Conservation (phyloP, 1,139 yeast species). For the Meyerozyma elateridarum region DNA sequence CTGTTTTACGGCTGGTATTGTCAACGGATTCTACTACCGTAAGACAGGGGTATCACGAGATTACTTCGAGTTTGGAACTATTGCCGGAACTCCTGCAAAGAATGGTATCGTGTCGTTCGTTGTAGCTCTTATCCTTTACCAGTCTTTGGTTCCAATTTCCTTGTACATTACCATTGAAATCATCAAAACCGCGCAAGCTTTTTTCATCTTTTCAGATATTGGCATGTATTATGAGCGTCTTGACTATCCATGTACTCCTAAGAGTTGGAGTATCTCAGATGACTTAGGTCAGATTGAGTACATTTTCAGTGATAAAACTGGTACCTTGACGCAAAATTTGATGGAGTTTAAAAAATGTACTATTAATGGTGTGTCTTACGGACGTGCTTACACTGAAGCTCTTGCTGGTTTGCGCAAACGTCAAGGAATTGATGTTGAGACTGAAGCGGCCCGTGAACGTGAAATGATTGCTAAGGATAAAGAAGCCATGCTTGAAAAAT, state of each 20-base stretch:
- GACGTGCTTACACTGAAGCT: slow-evolving; percentile 61
- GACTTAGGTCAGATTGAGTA: slow-evolving; percentile 64
- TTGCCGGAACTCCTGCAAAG: slow-evolving; percentile 43
- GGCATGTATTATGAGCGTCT: slow-evolving; percentile 47
- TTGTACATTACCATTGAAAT: slow-evolving; percentile 57
- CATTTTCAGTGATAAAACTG: slow-evolving; percentile 58
- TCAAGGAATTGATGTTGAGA: slow-evolving; percentile 49
- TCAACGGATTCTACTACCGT: slow-evolving; percentile 74
- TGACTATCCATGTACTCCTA: slow-evolving; percentile 58
- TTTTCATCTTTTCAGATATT: slow-evolving; percentile 49
- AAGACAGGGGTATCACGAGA: slow-evolving; percentile 50
- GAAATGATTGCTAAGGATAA: slow-evolving; percentile 35
- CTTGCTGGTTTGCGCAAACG: slow-evolving; percentile 54
- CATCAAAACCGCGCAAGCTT: slow-evolving; percentile 56
- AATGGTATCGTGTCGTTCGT: slow-evolving; percentile 43
- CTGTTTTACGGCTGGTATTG: slow-evolving; percentile 77
- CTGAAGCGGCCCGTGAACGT: slow-evolving; percentile 38
- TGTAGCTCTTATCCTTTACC: slow-evolving; percentile 53
- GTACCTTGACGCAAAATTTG: slow-evolving; percentile 55
- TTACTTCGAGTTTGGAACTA: slow-evolving; percentile 59
- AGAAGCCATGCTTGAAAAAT: slow-evolving; percentile 30
- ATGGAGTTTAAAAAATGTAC: slow-evolving; percentile 62
- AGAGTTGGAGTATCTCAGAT: slow-evolving; percentile 59
- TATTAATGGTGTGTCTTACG: slow-evolving; percentile 50
- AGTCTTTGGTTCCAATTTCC: slow-evolving; percentile 57